Evolutionary conservation across 2,329 filamentous ascomycete species (phyloP).

Genomic region (Herpotrichia juniperi): DNA sequence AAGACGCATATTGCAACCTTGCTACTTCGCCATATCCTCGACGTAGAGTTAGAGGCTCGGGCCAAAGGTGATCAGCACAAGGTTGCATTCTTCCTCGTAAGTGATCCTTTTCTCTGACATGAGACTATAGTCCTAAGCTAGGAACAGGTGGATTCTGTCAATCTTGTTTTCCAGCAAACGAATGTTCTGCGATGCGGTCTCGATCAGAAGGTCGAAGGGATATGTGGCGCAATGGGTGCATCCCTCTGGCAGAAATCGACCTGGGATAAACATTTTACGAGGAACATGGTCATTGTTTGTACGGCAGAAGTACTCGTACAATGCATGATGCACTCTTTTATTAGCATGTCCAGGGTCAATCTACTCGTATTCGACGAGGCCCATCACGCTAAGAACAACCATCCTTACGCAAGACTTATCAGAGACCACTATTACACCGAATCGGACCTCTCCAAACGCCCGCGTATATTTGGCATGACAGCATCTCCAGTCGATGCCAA

Average conservation of each 20-base stretch:
- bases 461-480: constrained; percentile 93
- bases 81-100: constrained; percentile 83
- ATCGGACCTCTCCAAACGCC: constrained; percentile 56
- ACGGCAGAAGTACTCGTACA: constrained; percentile 86
- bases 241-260: constrained; percentile 66
- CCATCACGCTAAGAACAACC: constrained; percentile 93
- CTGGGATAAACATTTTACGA: constrained; percentile 63
- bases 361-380: constrained; percentile 95
- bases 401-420: constrained; percentile 88
- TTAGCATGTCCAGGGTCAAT: constrained; percentile 83
- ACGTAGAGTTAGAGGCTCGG: constrained; percentile 76
- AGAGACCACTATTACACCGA: constrained; percentile 77
- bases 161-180: constrained; percentile 88
- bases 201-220: constrained; percentile 72
- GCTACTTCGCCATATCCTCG: constrained; percentile 76
- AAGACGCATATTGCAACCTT: constrained; percentile 96
- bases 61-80: constrained; percentile 64
- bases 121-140: constrained; percentile 9
- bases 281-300: constrained; percentile 87
- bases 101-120: constrained; percentile 4
- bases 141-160: constrained; percentile 77
- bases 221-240: constrained; percentile 73
- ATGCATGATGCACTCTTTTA: constrained; percentile 78
- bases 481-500: constrained; percentile 91
- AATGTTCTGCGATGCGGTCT: constrained; percentile 82